A percentile compares a stretch with the other conserved stretches of the same genome.
These are phyloP conservation scores for Hericium erinaceus DNA, from an alignment of 768 basidiomycete genomes.

Conservation along the genomic window DNA sequence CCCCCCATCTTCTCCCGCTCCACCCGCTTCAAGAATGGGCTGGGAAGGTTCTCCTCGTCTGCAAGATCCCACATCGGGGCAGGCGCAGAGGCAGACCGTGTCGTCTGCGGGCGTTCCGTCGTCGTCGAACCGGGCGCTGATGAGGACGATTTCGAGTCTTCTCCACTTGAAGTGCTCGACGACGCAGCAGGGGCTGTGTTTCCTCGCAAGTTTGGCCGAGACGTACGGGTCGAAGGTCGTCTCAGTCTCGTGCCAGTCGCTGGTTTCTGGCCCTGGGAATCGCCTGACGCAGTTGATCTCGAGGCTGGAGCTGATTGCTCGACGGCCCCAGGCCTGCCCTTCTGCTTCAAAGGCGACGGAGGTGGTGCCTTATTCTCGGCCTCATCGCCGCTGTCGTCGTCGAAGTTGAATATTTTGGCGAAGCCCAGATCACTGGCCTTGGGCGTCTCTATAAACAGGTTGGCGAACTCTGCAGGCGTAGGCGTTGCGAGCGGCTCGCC, in stretches of 20 bases:
- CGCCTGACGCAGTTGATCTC: neutral
- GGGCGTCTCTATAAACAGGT: slow-evolving; percentile 60
- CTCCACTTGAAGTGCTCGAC: neutral
- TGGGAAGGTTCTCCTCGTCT: slow-evolving; percentile 81
- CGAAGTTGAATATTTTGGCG: slow-evolving; percentile 67
- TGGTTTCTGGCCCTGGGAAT: neutral
- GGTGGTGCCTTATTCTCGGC: slow-evolving; percentile 20
- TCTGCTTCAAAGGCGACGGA: slow-evolving; percentile 39
- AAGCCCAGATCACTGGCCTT: slow-evolving; percentile 53
- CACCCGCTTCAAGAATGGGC: slow-evolving; percentile 64
- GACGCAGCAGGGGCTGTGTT: neutral
- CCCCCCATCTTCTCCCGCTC: slow-evolving; percentile 28
- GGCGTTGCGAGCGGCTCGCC: slow-evolving; percentile 71
- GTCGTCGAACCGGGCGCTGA: slow-evolving; percentile 5
- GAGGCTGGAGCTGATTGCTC: neutral
- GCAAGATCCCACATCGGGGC: slow-evolving; percentile 44
- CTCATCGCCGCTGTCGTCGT: slow-evolving; percentile 20
- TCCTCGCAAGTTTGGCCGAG: neutral
- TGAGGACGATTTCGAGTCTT: slow-evolving; percentile 9
- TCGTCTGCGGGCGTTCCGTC: neutral
- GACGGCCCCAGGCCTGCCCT: slow-evolving; percentile 11
- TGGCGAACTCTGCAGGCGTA: slow-evolving; percentile 52
- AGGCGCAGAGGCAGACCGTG: neutral
- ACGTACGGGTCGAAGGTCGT: neutral
- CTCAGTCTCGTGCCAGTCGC: neutral